A percentile compares a stretch with the other conserved stretches of the same genome.
phyloP scores from a whole-genome alignment of 352 stramenopile species.

The Globisporangium iwayamae region DNA sequence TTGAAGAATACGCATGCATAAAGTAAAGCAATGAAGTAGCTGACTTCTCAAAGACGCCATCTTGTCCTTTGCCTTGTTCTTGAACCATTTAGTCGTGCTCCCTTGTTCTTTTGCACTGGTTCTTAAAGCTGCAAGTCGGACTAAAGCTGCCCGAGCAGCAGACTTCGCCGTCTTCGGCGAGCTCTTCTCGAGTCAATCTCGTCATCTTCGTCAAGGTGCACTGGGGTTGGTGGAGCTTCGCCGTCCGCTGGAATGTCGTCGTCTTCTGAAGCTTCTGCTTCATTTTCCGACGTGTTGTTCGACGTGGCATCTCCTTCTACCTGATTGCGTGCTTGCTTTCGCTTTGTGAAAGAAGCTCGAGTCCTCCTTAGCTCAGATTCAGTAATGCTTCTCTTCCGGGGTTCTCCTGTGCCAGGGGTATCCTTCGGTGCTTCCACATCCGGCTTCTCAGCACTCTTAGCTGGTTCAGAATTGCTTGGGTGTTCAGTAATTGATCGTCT shows the following conservation, averaged over 20 bases:
- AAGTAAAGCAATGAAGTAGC: slow-evolving; percentile 3
- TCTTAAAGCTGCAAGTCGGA: too few relatives aligned
- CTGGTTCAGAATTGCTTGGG: neutral
- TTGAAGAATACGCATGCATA: slow-evolving; percentile 9
- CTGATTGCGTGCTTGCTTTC: slow-evolving; percentile 1
- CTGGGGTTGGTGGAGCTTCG: neutral
- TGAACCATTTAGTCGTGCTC: neutral
- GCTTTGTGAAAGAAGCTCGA: neutral
- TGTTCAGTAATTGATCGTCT: slow-evolving; percentile 1
- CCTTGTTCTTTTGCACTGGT: slow-evolving; percentile 1
- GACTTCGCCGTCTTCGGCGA: slow-evolving; percentile 26
- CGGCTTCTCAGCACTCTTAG: neutral
- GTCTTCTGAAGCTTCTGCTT: slow-evolving; percentile 2
- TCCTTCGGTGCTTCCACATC: neutral
- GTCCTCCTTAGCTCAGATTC: slow-evolving; percentile 13
- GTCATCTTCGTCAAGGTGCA: slow-evolving; percentile 18
- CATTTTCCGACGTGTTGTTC: neutral
- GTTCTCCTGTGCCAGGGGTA: neutral
- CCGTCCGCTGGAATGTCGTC: neutral
- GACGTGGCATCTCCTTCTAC: neutral
- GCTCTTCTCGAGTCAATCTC: slow-evolving; percentile 29
- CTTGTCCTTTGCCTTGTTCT: neutral
- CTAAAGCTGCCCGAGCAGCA: slow-evolving; percentile 4
- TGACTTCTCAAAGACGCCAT: neutral
- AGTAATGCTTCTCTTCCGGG: neutral